These are phyloP conservation scores for Lepiota venenata DNA, from an alignment of 768 basidiomycete genomes.

Conservation along the genomic window DNA sequence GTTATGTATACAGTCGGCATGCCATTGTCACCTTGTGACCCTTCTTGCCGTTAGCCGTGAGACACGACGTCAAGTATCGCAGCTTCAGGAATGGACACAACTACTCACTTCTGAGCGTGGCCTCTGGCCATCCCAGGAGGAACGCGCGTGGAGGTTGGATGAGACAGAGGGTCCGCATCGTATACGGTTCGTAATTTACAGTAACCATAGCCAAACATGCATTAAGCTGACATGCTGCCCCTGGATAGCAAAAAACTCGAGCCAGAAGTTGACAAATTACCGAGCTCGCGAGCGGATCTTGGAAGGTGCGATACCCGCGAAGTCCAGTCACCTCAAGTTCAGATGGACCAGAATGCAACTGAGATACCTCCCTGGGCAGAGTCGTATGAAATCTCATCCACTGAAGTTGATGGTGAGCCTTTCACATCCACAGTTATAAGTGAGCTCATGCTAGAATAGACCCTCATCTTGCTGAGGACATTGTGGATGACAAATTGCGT, in stretches of 20 bases:
- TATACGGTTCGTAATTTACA: conserved; percentile 56
- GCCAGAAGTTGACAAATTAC: conserved; percentile 46
- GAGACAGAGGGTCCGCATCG: conserved; percentile 92
- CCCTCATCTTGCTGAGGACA: conserved; percentile 67
- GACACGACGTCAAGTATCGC: conserved; percentile 63
- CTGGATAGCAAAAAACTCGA: conserved; percentile 71
- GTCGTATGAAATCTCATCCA: conserved; percentile 62
- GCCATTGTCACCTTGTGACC: background rate
- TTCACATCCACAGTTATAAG: background rate
- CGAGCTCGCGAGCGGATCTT: conserved; percentile 46
- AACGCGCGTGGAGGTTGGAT: conserved; percentile 71
- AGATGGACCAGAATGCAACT: conserved; percentile 46
- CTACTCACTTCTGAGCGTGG: conserved; percentile 74
- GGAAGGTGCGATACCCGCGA: conserved; percentile 40
- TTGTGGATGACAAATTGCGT: conserved; percentile 86
- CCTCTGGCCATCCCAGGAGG: conserved; percentile 65
- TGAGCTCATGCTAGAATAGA: conserved; percentile 26
- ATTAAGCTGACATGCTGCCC: background rate
- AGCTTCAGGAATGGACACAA: conserved; percentile 57
- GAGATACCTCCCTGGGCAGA: conserved; percentile 77
- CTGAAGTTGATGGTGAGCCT: conserved; percentile 54
- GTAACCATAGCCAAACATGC: background rate
- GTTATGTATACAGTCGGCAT: conserved; percentile 18
- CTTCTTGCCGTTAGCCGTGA: conserved; percentile 57
- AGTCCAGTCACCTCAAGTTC: conserved; percentile 38